phyloP scores from a whole-genome alignment of 2,329 filamentous ascomycete species.

The Cercospora citrullina region DNA sequence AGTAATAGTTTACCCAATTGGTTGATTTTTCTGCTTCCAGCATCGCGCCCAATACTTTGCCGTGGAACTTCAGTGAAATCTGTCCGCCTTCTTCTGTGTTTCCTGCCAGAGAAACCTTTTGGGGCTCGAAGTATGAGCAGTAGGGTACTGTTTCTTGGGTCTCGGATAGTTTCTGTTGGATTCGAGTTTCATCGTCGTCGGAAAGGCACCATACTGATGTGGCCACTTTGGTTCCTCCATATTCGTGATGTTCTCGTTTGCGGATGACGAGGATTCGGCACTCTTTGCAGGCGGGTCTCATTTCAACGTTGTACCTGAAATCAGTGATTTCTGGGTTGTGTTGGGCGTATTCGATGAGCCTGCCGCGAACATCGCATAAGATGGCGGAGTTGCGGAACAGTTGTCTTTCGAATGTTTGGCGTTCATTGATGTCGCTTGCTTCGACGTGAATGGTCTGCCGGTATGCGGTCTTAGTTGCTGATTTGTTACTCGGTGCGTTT shows the following conservation, averaged over 20 bases:
- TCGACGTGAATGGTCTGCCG: slow-evolving; percentile 9
- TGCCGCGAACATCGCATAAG: slow-evolving; percentile 47
- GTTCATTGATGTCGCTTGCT: slow-evolving; percentile 5
- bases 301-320: slow-evolving; percentile 43
- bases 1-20: slow-evolving; percentile 50
- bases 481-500: slow-evolving; percentile 17
- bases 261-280: slow-evolving; percentile 48
- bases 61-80: slow-evolving; percentile 45
- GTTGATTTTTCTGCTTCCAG: slow-evolving; percentile 42
- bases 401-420: slow-evolving; percentile 41
- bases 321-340: slow-evolving; percentile 39
- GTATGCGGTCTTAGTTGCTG: slow-evolving; percentile 5
- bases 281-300: slow-evolving; percentile 42
- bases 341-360: slow-evolving; percentile 45
- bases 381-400: slow-evolving; percentile 48
- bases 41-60: slow-evolving; percentile 39
- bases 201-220: slow-evolving; percentile 50
- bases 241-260: slow-evolving; percentile 43
- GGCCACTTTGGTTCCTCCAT: slow-evolving; percentile 41
- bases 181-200: slow-evolving; percentile 44
- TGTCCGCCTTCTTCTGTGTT: slow-evolving; percentile 29
- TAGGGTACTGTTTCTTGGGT: slow-evolving; percentile 47
- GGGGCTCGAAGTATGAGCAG: slow-evolving; percentile 47
- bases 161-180: slow-evolving; percentile 48
- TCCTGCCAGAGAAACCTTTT: slow-evolving; percentile 46